A percentile compares a stretch with the other conserved stretches of the same genome.
phyloP scores from a whole-genome alignment of 2,329 filamentous ascomycete genomes.

The Alternaria infectoria region DNA sequence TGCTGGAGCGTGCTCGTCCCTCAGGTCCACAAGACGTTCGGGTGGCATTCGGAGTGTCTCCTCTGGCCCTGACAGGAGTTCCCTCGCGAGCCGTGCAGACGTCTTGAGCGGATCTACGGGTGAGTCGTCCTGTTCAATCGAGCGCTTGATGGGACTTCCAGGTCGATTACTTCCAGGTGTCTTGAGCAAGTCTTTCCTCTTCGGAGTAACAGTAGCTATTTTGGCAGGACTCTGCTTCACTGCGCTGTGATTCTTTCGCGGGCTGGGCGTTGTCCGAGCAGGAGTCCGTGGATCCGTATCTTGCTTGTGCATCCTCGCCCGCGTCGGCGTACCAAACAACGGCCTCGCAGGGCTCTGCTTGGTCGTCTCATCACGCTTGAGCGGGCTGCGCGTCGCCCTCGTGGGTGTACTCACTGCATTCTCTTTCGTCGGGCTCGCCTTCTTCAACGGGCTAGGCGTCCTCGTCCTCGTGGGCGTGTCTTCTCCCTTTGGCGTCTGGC shows the following conservation, averaged over 20 bases:
- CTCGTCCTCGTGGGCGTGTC: background rate
- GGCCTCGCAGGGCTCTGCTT: slow-evolving; percentile 7
- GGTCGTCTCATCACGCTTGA: background rate
- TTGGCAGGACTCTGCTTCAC: background rate
- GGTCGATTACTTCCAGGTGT: slow-evolving; percentile 1
- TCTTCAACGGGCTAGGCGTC: slow-evolving; percentile 9
- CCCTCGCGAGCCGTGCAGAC: background rate
- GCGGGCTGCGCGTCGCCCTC: background rate
- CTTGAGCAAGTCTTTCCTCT: background rate
- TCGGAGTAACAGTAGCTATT: background rate
- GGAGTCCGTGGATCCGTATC: background rate
- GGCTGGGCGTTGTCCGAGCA: slow-evolving; percentile 1
- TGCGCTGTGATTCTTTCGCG: slow-evolving; percentile 1
- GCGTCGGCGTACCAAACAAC: slow-evolving; percentile 13
- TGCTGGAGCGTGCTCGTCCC: background rate
- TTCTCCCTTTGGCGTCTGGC: slow-evolving; percentile 12
- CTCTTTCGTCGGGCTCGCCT: slow-evolving; percentile 1
- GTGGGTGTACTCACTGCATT: background rate
- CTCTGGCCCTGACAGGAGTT: background rate
- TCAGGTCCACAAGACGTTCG: background rate
- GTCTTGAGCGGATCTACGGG: background rate
- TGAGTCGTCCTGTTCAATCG: background rate
- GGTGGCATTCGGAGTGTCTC: background rate
- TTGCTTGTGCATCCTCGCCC: background rate
- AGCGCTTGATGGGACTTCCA: slow-evolving; percentile 3